These are phyloP conservation scores for Kodamaea derodonti DNA, from an alignment of 1,139 yeast genomes.

Conservation along the genomic window DNA sequence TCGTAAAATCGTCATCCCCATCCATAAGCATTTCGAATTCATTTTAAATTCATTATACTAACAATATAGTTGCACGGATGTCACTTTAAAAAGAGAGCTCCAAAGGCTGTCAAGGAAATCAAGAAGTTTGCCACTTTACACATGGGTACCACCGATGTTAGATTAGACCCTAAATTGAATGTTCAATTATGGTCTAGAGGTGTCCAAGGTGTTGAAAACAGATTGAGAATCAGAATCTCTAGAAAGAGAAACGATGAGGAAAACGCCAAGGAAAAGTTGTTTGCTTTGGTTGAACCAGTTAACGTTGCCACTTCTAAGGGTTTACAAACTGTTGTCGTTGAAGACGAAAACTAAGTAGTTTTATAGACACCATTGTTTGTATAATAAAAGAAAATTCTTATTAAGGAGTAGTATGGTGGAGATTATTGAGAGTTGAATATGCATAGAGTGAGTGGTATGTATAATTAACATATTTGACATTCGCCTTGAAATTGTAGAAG, in stretches of 20 bases:
- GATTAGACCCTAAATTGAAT: constrained; percentile 98
- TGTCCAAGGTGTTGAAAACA: constrained; percentile 97
- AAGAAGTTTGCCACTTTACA: constrained; percentile 97
- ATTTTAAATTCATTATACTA: no score
- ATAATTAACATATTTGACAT: no score
- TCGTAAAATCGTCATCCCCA: no score
- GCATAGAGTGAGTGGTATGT: no score
- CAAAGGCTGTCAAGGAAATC: constrained; percentile 98
- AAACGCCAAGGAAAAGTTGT: constrained; percentile 97
- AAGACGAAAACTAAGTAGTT: constrained; percentile 61
- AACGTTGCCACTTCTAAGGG: constrained; percentile 94
- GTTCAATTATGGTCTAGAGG: constrained; percentile 99
- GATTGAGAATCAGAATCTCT: constrained; percentile 98
- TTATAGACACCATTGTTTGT: constrained; percentile 11
- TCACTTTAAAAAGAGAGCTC: constrained; percentile 99
- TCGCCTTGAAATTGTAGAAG: no score
- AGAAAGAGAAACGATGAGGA: constrained; percentile 99
- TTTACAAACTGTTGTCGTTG: constrained; percentile 95
- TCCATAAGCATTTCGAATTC: no score
- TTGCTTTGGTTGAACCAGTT: constrained; percentile 98
- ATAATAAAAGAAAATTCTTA: constrained; percentile 8
- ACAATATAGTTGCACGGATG: constrained; percentile 85
- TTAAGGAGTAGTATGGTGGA: neutral
- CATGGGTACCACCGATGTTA: constrained; percentile 99
- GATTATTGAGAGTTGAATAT: no score